Conservation (phyloP, 2,329 filamentous ascomycete genomes). For the Diplocarpon mali region DNA sequence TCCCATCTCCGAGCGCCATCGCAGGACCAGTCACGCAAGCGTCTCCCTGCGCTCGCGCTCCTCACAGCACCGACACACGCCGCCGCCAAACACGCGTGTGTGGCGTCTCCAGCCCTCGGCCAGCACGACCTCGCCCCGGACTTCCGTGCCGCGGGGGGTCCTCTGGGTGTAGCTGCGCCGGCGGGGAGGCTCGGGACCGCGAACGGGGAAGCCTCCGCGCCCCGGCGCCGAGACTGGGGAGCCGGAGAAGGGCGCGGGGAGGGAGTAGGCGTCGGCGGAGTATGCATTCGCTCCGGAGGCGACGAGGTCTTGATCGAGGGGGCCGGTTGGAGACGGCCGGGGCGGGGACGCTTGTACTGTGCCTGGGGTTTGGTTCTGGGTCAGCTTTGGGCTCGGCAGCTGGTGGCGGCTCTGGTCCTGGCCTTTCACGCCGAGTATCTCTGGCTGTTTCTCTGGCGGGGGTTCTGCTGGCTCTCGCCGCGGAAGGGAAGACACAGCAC, state of each 20-base stretch:
- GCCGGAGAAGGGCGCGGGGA: background rate
- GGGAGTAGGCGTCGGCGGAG: background rate
- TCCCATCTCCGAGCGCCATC: no score
- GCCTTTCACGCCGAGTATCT: no score
- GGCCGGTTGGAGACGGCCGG: background rate
- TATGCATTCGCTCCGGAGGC: background rate
- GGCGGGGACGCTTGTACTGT: background rate
- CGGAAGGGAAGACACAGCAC: no score
- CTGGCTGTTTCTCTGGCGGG: no score
- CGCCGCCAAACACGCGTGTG: slow-evolving; percentile 20
- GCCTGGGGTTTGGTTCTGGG: no score
- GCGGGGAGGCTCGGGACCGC: slow-evolving; percentile 3
- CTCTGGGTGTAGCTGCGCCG: slow-evolving; percentile 17
- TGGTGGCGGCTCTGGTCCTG: no score
- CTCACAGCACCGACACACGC: slow-evolving; percentile 18
- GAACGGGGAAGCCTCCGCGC: background rate
- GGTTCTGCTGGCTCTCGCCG: no score
- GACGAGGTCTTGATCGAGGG: slow-evolving; percentile 3
- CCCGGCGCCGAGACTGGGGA: background rate
- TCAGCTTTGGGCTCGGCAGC: no score
- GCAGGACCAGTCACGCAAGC: no score
- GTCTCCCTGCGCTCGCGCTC: slow-evolving; percentile 1
- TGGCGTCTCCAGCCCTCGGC: slow-evolving; percentile 18
- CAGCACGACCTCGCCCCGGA: slow-evolving; percentile 17
- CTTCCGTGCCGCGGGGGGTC: slow-evolving; percentile 7